These are phyloP conservation scores for Planoprotostelium fungivorum DNA, from an alignment of 78 protist genomes.

Conservation along the genomic window DNA sequence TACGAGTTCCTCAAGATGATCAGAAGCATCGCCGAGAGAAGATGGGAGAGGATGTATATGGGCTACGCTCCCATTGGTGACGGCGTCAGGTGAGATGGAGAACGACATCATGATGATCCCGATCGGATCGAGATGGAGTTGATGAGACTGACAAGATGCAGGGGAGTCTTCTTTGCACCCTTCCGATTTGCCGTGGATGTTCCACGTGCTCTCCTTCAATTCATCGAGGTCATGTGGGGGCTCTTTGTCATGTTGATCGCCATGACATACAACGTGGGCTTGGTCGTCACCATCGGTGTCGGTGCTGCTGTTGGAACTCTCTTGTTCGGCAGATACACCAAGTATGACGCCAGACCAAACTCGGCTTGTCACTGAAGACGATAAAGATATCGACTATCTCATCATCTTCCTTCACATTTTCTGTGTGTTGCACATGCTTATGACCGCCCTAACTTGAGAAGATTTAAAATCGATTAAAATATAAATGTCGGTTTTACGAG, in stretches of 20 bases:
- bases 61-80: not conserved
- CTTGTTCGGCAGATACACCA: not conserved
- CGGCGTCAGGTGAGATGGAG: no score
- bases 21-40: constrained; percentile 21
- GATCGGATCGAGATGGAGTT: no score
- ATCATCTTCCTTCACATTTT: no score
- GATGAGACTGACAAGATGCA: not conserved
- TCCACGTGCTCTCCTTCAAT: not conserved
- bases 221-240: not conserved
- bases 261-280: not conserved
- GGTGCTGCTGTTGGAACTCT: not conserved
- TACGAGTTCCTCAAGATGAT: constrained; percentile 22
- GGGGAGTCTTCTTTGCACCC: not conserved
- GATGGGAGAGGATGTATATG: constrained; percentile 16
- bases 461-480: no score
- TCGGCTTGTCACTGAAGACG: not conserved
- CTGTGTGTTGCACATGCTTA: no score
- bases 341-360: not conserved
- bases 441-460: no score
- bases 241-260: not conserved
- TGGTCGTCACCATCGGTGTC: not conserved
- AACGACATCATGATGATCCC: no score
- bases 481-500: no score
- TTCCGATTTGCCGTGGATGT: not conserved
- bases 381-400: no score